These are phyloP conservation scores for Iberis pinnata DNA, from an alignment of 345 rosid species.

Conservation along the genomic window DNA sequence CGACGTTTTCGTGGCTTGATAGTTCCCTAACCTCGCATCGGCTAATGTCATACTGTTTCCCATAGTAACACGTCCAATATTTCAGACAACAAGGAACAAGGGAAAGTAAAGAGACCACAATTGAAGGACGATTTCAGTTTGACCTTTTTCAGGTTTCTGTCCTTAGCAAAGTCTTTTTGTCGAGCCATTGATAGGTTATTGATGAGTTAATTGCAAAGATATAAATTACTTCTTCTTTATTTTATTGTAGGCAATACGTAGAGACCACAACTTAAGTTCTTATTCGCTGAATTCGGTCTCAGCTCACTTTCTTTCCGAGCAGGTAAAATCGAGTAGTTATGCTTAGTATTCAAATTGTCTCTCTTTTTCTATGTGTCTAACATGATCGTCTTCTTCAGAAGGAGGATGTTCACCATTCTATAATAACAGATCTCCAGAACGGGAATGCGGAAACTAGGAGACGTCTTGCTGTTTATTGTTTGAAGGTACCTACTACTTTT, in stretches of 20 bases:
- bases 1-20: no score
- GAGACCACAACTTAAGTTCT: constrained; percentile 90
- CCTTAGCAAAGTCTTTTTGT: constrained; percentile 12
- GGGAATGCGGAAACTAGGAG: constrained; percentile 98
- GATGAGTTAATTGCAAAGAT: constrained; percentile 1
- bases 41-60: background rate
- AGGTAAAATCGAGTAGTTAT: constrained; percentile 40
- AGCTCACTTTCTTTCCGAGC: constrained; percentile 95
- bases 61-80: constrained; percentile 26
- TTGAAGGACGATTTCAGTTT: constrained; percentile 96
- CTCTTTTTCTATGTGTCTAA: constrained; percentile 9
- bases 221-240: constrained; percentile 16
- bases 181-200: constrained; percentile 17
- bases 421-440: constrained; percentile 95
- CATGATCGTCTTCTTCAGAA: constrained; percentile 43
- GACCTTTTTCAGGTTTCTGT: constrained; percentile 89
- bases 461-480: constrained; percentile 95
- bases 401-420: constrained; percentile 99
- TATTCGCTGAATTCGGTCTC: constrained; percentile 95
- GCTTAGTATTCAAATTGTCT: constrained; percentile 3
- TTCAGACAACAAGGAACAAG: constrained; percentile 84
- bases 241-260: constrained; percentile 58
- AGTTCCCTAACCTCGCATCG: constrained; percentile 2
- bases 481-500: constrained; percentile 70
- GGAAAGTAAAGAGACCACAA: constrained; percentile 90